phyloP scores from a whole-genome alignment of 345 rosid species.

The Sonneratia alba region DNA sequence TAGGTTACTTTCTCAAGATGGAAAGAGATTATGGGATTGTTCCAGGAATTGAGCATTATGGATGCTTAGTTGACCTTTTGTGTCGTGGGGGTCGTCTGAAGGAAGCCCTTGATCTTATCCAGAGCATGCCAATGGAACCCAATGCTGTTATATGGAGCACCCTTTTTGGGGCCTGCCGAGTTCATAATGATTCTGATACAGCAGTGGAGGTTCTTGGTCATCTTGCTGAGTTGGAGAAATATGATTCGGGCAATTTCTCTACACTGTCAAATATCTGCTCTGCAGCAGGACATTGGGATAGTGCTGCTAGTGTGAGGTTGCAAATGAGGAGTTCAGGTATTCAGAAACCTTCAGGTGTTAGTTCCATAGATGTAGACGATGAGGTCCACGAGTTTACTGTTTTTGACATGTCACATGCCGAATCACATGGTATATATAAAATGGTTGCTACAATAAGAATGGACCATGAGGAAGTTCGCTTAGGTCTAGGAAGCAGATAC shows the following conservation, averaged over 20 bases:
- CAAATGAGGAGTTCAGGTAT: slow-evolving; percentile 47
- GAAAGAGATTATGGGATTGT: slow-evolving; percentile 49
- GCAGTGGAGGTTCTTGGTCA: slow-evolving; percentile 46
- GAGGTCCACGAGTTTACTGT: slow-evolving; percentile 54
- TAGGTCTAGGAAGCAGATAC: neutral
- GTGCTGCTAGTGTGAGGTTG: slow-evolving; percentile 54
- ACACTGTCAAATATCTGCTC: slow-evolving; percentile 61
- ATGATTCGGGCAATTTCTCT: slow-evolving; percentile 51
- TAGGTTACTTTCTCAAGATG: slow-evolving; percentile 52
- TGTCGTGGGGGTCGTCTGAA: slow-evolving; percentile 65
- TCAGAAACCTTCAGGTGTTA: slow-evolving; percentile 62
- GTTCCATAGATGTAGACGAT: slow-evolving; percentile 54
- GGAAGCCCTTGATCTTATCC: slow-evolving; percentile 60
- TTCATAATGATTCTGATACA: slow-evolving; percentile 42
- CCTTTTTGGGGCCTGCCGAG: slow-evolving; percentile 66
- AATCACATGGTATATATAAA: slow-evolving; percentile 48
- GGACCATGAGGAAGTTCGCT: slow-evolving; percentile 22
- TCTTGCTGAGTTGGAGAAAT: slow-evolving; percentile 34
- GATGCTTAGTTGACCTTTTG: slow-evolving; percentile 78
- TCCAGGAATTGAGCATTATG: slow-evolving; percentile 78
- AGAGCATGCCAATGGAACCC: slow-evolving; percentile 66
- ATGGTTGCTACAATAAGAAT: slow-evolving; percentile 37
- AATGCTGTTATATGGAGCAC: slow-evolving; percentile 79
- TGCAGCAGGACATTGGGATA: slow-evolving; percentile 54
- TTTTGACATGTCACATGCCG: slow-evolving; percentile 51